A percentile compares a stretch with the other conserved stretches of the same genome.
phyloP scores from a whole-genome alignment of 176 grass and related monocot species.

The Cenchrus americanus region DNA sequence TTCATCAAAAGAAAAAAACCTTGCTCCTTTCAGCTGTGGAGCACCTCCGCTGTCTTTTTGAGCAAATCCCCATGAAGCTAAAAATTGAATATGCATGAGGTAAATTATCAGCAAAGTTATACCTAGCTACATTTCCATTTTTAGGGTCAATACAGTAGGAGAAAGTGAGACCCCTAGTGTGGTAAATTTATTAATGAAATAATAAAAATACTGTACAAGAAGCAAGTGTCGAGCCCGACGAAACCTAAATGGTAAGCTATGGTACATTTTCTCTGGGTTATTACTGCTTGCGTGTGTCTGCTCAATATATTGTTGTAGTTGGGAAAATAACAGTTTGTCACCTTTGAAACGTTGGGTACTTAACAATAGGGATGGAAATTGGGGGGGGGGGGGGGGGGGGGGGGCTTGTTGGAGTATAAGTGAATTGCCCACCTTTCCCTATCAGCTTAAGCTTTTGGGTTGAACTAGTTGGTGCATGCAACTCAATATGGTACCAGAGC shows the following conservation, averaged over 20 bases:
- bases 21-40: slow-evolving; percentile 79
- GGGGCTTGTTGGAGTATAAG: too few relatives aligned
- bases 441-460: too few relatives aligned
- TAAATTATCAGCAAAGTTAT: slow-evolving; percentile 21
- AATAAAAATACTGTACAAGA: not conserved
- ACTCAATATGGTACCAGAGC: too few relatives aligned
- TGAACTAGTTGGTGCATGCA: too few relatives aligned
- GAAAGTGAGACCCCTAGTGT: too few relatives aligned
- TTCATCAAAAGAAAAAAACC: slow-evolving; percentile 82
- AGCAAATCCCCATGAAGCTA: slow-evolving; percentile 74
- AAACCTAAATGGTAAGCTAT: not conserved
- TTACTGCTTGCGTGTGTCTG: slow-evolving; percentile 27
- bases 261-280: not conserved
- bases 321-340: slow-evolving; percentile 21
- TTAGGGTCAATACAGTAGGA: too few relatives aligned
- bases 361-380: not conserved
- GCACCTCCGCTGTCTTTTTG: slow-evolving; percentile 67
- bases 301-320: slow-evolving; percentile 25
- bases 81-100: slow-evolving; percentile 31
- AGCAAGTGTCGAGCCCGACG: too few relatives aligned
- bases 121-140: not conserved
- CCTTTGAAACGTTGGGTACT: not conserved
- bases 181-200: too few relatives aligned
- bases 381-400: not conserved
- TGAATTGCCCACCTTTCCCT: too few relatives aligned